phyloP scores from a whole-genome alignment of 192 early-diverging fungal genomes.

The Geosiphon pyriformis region DNA sequence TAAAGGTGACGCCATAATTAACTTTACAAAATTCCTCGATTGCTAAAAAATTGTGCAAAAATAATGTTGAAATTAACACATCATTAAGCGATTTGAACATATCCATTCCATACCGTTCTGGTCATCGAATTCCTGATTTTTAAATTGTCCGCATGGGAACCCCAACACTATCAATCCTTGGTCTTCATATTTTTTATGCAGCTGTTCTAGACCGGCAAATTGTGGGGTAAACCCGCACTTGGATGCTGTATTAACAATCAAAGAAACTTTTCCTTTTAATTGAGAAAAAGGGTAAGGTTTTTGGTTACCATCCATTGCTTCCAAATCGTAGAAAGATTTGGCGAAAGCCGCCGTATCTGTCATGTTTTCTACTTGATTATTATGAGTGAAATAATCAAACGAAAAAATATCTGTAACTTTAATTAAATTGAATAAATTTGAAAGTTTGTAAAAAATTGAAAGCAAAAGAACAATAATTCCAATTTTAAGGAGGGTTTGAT shows the following conservation, averaged over 20 bases:
- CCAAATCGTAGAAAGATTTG: slow-evolving; percentile 50
- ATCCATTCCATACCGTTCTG: slow-evolving; percentile 23
- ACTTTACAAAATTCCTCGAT: slow-evolving; percentile 55
- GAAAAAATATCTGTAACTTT: too few relatives aligned
- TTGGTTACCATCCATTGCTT: slow-evolving; percentile 43
- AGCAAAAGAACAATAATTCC: too few relatives aligned
- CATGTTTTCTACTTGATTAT: slow-evolving; percentile 30
- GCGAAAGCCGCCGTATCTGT: slow-evolving; percentile 16
- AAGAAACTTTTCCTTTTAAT: slow-evolving; percentile 68
- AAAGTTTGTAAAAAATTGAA: too few relatives aligned
- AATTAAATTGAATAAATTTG: too few relatives aligned
- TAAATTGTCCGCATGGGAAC: slow-evolving; percentile 87
- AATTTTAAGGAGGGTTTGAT: too few relatives aligned
- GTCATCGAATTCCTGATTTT: slow-evolving; percentile 54
- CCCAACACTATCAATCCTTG: slow-evolving; percentile 82
- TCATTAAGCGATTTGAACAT: background rate
- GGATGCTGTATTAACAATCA: slow-evolving; percentile 87
- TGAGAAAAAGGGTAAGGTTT: slow-evolving; percentile 49
- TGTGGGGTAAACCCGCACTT: slow-evolving; percentile 86
- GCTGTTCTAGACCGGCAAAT: slow-evolving; percentile 61
- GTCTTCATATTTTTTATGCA: slow-evolving; percentile 62
- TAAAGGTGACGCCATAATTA: slow-evolving; percentile 79
- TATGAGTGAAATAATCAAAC: too few relatives aligned
- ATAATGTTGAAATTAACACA: slow-evolving; percentile 7
- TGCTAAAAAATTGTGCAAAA: slow-evolving; percentile 22